Evolutionary conservation across 2,329 filamentous ascomycete species (phyloP), one percentile per base, ranked within the genome.

Genomic region (Hawksworthiomyces lignivorus): DNA sequence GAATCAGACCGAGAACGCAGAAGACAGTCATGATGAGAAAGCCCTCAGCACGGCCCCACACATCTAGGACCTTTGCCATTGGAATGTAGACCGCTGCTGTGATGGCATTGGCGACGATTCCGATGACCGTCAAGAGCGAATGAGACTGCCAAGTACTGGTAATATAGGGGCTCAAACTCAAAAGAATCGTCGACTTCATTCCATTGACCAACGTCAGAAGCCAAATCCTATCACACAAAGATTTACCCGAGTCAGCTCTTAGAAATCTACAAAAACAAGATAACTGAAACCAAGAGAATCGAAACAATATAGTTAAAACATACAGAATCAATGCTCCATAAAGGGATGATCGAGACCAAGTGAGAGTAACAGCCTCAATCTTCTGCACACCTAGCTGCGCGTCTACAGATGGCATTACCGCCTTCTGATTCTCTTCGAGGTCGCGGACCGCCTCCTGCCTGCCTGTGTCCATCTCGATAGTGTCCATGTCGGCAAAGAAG

Each of bases 31-130:
- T 73, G 22, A 79, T 45, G 20, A 69, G 59, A 48, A 80, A 74
- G 11, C 77, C 80, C 54, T 82, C 71, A 10, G 79, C 72, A 29
- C 80, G 75, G 43, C 79, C 81, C 66, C 76, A 84, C 22, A 81
- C 67, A 58, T 85, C 76, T 35, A 83, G 66, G 15, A 82, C 64
- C 58, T 84, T 84, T 38, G 80, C 78, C 49, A 81, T 68, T 1
- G 79, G 75, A 5, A 83, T 69, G 54, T 81, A 80, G 44, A 73
- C 67, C 18, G 81, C 68, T 26, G 75, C 80, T 52, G 64, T 61
- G 36, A 81, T 72, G 31, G 75, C 60, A 47, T 62, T 68, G 17
- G 73, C 63, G 9, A 81, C 64, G 46, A 81, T 72, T 34, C 62
- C 61, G 11, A 73, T 70, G 7, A 72, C 65, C 2, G 72, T 65